Evolutionary conservation across 1,139 yeast genomes (phyloP).

Genomic region (Geotrichum siamense): DNA sequence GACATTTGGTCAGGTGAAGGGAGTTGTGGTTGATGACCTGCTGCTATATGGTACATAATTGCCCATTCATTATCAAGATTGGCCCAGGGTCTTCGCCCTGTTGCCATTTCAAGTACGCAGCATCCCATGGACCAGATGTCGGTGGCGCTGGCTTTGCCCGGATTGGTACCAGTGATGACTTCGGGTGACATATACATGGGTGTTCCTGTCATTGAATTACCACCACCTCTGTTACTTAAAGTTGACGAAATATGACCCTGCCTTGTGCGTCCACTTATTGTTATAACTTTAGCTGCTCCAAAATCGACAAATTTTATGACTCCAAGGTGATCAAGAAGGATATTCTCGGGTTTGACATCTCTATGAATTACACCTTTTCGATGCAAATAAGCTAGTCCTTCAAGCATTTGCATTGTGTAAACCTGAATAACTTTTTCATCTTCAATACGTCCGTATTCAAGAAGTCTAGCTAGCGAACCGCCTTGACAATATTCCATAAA

Average conservation of each 20-base stretch:
- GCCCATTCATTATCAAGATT: constrained; percentile 97
- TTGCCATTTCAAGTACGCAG: constrained; percentile 87
- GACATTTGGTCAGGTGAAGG: constrained; percentile 77
- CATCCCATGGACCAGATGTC: constrained; percentile 75
- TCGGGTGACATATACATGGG: constrained; percentile 99
- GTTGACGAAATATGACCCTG: constrained; percentile 21
- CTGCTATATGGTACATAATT: constrained; percentile 95
- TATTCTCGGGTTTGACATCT: constrained; percentile 93
- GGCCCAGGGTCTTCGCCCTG: constrained; percentile 54
- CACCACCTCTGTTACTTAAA: constrained; percentile 26
- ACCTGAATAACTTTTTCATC: constrained; percentile 92
- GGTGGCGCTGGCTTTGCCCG: constrained; percentile 63
- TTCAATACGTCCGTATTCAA: constrained; percentile 88
- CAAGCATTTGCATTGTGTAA: constrained; percentile 86
- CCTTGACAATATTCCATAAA: constrained; percentile 98
- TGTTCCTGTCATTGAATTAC: constrained; percentile 74
- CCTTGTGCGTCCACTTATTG: constrained; percentile 51
- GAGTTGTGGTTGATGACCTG: constrained; percentile 83
- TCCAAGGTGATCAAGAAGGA: constrained; percentile 83
- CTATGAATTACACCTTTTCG: constrained; percentile 95
- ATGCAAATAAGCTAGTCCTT: constrained; percentile 91
- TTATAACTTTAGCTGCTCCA: constrained; percentile 95
- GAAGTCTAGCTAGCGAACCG: constrained; percentile 77
- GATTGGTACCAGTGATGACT: constrained; percentile 71
- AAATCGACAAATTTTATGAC: constrained; percentile 93